Percentiles rank a stretch among this genome's conserved stretches.
Conservation (phyloP, 805 yeast genomes). For the Candida saitoana region DNA sequence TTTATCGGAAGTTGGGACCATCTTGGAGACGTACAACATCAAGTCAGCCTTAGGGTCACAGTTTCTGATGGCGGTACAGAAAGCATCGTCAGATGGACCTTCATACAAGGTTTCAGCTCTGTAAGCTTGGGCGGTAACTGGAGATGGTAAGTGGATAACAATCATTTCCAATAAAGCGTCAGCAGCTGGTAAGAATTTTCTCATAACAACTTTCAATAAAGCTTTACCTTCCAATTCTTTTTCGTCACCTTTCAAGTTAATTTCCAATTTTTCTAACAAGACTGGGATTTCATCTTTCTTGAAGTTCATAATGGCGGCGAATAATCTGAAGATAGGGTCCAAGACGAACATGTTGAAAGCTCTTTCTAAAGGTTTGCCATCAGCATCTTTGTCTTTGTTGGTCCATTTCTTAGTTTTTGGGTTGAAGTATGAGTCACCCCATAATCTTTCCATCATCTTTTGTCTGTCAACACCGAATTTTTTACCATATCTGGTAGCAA, state of each 20-base stretch:
- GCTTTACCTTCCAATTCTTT: conserved; percentile 99
- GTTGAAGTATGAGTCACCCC: conserved; percentile 99
- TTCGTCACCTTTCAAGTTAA: conserved; percentile 91
- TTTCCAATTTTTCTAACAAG: conserved; percentile 90
- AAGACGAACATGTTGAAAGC: conserved; percentile 99
- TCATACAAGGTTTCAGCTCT: conserved; percentile 99
- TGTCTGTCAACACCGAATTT: conserved; percentile 97
- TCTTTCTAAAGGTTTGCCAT: conserved; percentile 94
- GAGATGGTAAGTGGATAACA: conserved; percentile 97
- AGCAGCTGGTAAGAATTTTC: conserved; percentile 99
- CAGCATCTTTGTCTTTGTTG: conserved; percentile 91
- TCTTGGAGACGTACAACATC: conserved; percentile 99
- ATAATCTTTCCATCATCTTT: conserved; percentile 98
- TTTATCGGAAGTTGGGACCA: conserved; percentile 99
- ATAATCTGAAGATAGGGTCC: conserved; percentile 98
- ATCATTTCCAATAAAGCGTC: conserved; percentile 99
- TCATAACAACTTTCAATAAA: conserved; percentile 95
- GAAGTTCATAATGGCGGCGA: conserved; percentile 97
- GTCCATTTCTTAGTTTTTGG: conserved; percentile 99
- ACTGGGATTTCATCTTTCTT: conserved; percentile 95
- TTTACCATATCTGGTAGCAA: conserved; percentile 96
- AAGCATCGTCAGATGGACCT: conserved; percentile 94
- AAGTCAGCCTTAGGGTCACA: conserved; percentile 98
- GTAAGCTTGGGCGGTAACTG: conserved; percentile 98
- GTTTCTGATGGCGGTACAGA: conserved; percentile 89